Evolutionary conservation across 169 alveolate genomes (phyloP).

Genomic region (Plasmodium cynomolgi): DNA sequence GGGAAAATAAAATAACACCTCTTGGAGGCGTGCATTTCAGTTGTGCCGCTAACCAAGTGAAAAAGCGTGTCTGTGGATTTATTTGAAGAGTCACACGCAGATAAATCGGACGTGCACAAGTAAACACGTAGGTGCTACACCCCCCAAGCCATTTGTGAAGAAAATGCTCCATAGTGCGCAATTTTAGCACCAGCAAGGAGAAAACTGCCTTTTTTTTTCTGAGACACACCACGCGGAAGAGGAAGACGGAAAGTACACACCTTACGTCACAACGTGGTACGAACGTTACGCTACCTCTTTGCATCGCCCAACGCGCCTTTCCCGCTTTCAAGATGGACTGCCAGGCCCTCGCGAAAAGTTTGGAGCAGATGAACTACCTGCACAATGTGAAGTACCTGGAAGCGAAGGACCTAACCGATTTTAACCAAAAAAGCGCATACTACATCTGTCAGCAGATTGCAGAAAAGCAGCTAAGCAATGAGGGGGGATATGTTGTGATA

Average conservation of each 20-base stretch:
- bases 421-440: slow-evolving; percentile 49
- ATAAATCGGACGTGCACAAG: background rate
- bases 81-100: background rate
- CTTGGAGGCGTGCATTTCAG: background rate
- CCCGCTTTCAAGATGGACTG: slow-evolving; percentile 11
- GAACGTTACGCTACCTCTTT: background rate
- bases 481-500: slow-evolving; percentile 51
- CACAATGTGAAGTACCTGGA: slow-evolving; percentile 57
- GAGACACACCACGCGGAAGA: background rate
- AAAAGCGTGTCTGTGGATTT: background rate
- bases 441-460: slow-evolving; percentile 52
- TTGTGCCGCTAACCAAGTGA: background rate
- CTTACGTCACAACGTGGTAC: background rate
- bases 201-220: background rate
- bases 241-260: background rate
- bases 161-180: background rate
- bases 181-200: background rate
- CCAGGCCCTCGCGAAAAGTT: background rate
- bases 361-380: slow-evolving; percentile 18
- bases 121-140: background rate
- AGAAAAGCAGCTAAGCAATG: slow-evolving; percentile 34
- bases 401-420: slow-evolving; percentile 26
- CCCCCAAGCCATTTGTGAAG: background rate
- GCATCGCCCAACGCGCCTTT: background rate
- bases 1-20: background rate